phyloP scores from a whole-genome alignment of 805 yeast genomes.

The Crinitomyces ghanaensis region DNA sequence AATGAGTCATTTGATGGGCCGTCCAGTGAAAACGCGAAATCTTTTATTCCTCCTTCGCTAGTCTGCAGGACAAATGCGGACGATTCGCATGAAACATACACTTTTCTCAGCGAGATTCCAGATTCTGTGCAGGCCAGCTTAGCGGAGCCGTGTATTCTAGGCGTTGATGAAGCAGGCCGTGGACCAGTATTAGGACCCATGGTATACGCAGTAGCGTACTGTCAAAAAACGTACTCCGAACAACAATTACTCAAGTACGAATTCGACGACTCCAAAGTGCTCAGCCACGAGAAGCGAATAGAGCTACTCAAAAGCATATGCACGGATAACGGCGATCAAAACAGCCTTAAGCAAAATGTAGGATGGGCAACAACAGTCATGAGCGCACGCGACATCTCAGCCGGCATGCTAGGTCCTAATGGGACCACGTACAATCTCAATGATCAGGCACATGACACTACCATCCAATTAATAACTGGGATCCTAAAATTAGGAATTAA shows the following conservation, averaged over 20 bases:
- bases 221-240: conserved; percentile 41
- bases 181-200: conserved; percentile 98
- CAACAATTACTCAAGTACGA: conserved; percentile 46
- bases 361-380: conserved; percentile 86
- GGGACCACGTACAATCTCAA: conserved; percentile 64
- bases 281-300: conserved; percentile 62
- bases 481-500: conserved; percentile 52
- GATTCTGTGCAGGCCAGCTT: conserved; percentile 1
- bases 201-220: conserved; percentile 89
- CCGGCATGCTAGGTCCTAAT: conserved; percentile 68
- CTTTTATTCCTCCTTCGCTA: conserved; percentile 18
- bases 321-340: conserved; percentile 25
- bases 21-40: too few relatives aligned
- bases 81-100: conserved; percentile 15
- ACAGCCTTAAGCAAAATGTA: conserved; percentile 43
- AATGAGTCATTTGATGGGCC: too few relatives aligned
- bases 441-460: conserved; percentile 93
- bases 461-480: conserved; percentile 63
- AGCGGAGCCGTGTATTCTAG: conserved; percentile 36
- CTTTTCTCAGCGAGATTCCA: conserved; percentile 14
- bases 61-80: too few relatives aligned
- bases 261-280: conserved; percentile 86
- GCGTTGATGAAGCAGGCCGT: conserved; percentile 98
- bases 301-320: conserved; percentile 51
- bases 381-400: conserved; percentile 77